These are phyloP conservation scores for Aspergillus olivimuriae DNA, from an alignment of 495 filamentous ascomycete genomes.

Conservation along the genomic window DNA sequence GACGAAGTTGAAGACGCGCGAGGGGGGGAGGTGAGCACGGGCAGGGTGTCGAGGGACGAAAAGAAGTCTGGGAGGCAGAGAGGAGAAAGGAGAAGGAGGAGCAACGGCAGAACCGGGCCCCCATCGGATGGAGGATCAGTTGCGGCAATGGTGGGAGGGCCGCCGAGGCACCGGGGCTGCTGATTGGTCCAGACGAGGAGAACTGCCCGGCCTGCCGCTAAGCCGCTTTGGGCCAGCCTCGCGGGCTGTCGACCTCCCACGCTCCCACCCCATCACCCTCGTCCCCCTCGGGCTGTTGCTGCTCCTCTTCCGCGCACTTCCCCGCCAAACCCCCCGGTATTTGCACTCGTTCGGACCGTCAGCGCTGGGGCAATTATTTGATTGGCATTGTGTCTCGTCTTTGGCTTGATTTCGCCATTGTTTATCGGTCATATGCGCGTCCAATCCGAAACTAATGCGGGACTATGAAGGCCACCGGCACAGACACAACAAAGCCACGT, in stretches of 20 bases:
- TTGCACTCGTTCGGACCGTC: constrained; percentile 42
- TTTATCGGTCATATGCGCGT: not conserved
- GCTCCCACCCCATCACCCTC: constrained; percentile 12
- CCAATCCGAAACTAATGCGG: not conserved
- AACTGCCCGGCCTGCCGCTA: constrained; percentile 17
- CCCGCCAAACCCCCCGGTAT: constrained; percentile 14
- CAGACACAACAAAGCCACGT: too few relatives aligned
- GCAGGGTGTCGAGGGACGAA: constrained; percentile 31
- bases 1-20: constrained; percentile 15
- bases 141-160: constrained; percentile 18
- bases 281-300: constrained; percentile 15
- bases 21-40: too few relatives aligned
- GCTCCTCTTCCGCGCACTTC: constrained; percentile 7
- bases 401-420: not conserved
- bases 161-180: constrained; percentile 17
- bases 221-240: constrained; percentile 14
- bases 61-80: too few relatives aligned
- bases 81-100: constrained; percentile 34
- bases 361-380: constrained; percentile 9
- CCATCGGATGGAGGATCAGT: constrained; percentile 18
- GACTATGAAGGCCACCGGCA: not conserved
- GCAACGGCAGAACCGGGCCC: constrained; percentile 26
- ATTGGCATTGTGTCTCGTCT: not conserved
- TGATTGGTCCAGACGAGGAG: constrained; percentile 45
- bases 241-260: constrained; percentile 10